phyloP scores from a whole-genome alignment of 148 eudicot genomes.

The Diospyros lotus region DNA sequence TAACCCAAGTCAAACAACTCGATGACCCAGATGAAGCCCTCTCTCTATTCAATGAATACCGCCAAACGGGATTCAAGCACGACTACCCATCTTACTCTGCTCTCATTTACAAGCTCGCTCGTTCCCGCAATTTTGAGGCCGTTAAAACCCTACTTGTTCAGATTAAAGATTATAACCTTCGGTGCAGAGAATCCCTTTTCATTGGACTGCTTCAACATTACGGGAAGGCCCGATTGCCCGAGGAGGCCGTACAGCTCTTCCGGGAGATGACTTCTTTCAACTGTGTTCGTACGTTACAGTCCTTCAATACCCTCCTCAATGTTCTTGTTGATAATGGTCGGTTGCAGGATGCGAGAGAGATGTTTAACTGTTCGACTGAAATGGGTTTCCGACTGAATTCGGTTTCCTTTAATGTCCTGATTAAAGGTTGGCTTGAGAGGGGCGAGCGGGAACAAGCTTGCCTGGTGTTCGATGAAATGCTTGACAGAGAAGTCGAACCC shows the following conservation, averaged over 20 bases:
- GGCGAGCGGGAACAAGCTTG: constrained; percentile 61
- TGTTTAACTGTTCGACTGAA: constrained; percentile 40
- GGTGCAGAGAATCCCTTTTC: constrained; percentile 70
- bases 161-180: constrained; percentile 41
- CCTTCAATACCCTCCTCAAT: constrained; percentile 74
- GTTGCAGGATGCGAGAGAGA: constrained; percentile 37
- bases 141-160: constrained; percentile 42
- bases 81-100: constrained; percentile 88
- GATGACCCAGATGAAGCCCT: constrained; percentile 61
- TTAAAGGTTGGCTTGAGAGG: constrained; percentile 63
- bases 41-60: constrained; percentile 47
- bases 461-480: constrained; percentile 87
- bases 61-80: constrained; percentile 52
- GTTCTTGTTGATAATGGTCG: constrained; percentile 55
- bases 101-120: constrained; percentile 79
- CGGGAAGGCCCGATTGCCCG: constrained; percentile 44
- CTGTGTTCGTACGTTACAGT: constrained; percentile 53
- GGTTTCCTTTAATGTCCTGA: constrained; percentile 66
- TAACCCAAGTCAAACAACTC: constrained; percentile 52
- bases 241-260: constrained; percentile 58
- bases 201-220: constrained; percentile 69
- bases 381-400: constrained; percentile 64
- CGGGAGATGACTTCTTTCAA: constrained; percentile 49
- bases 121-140: constrained; percentile 40
- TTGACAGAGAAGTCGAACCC: constrained; percentile 63